Evolutionary conservation across 805 yeast genomes (phyloP), one percentile per base, ranked within the genome.

Genomic region (Clavispora asparagi): DNA sequence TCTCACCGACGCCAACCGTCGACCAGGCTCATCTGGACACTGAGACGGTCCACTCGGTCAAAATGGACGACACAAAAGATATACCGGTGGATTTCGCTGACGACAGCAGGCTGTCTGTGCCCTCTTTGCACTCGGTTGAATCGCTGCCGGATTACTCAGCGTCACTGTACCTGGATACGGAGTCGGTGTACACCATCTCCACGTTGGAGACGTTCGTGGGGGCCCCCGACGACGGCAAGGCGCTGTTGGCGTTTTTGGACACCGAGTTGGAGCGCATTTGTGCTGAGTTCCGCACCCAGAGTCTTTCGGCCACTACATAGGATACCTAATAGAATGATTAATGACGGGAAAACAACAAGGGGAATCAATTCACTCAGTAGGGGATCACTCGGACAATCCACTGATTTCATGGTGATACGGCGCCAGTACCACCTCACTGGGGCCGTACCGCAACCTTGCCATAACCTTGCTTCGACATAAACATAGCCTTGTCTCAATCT

Each of bases 191-290:
- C 41, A 54, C 61, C 4, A 47, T 67, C 17, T 64, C 71, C 3
- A 67, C 73, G 1, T 52, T 52, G 19, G 65, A 63, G 10, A 67
- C 70, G 11, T 53, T 57, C 35, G 45, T 43, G 26, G 58, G 46
- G 8, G 47, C 48, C 2, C 56, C 52, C 14, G 37, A 16, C 6
- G 37, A 33, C 10, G 37, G n/a, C 25, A 33, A 33, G 13, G 37
- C 37, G 29, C 55, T 51, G 53, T 42, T 48, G 26, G 31, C 46
- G 31, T 33, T 45, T 19, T 41, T 54, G 37, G 57, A 50, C 39
- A 28, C 39, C 25, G 52, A 45, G 28, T 43, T 55, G 17, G 54
- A 52, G 12, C 33, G 49, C 25, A 48, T 53, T 40, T 48, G 53
- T 31, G 42, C 46, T 33, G 51, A 40, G 38, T 49, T 49, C 38